Base-by-base conservation (phyloP, 2,329 filamentous ascomycete species). In the Elsinoe ampelina region DNA sequence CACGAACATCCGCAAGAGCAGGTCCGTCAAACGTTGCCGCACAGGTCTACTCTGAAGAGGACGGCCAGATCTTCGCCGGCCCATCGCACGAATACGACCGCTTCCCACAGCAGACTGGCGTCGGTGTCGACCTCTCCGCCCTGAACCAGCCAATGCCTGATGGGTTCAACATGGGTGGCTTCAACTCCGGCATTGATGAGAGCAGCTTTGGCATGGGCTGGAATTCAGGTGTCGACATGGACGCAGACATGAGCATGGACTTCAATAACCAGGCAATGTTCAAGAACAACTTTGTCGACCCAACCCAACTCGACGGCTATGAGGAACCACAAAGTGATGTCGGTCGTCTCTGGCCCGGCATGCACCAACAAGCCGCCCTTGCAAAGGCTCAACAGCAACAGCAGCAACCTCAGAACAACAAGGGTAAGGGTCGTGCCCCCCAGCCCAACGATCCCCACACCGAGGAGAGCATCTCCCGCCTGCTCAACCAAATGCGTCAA, bases 41-140 rank as follows among this genome's bases (percentile, higher is more conserved):
- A 38, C 66, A 67, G 32, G 70, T 67, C 58, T 69, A 68, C 54
- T 61, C 65, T 45, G 35, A 58, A 13, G 68, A 72, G 59, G 68
- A 71, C 58, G 65, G 63, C 13, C 68, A 69, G 56, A 57, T 58
- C 30, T 71, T 69, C 64, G 67, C 64, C 60, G 68, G 67, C 42
- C 92, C 93, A 7, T 95, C 89, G 71, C 91, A 96, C 75, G 89
- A 95, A 73, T 97, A 97, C 77, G 88, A 90, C 66, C 84, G 89
- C 68, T 95, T 96, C 76, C 88, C 89, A 75, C 93, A 98, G 70
- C 91, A 96, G 76, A 96, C 93, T 2, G 90, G 91, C 61, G 84
- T 96, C 30, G 91, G 89, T 54, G 77, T 93, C 61, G 84, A 86
- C 41, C 87, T 91, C 11, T 81, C 93, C 67, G 86, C 87, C 35